Percentiles rank a stretch among this genome's conserved stretches.
Evolutionary conservation across 352 stramenopile genomes (phyloP).

Genomic region (Globisporangium viniferum): DNA sequence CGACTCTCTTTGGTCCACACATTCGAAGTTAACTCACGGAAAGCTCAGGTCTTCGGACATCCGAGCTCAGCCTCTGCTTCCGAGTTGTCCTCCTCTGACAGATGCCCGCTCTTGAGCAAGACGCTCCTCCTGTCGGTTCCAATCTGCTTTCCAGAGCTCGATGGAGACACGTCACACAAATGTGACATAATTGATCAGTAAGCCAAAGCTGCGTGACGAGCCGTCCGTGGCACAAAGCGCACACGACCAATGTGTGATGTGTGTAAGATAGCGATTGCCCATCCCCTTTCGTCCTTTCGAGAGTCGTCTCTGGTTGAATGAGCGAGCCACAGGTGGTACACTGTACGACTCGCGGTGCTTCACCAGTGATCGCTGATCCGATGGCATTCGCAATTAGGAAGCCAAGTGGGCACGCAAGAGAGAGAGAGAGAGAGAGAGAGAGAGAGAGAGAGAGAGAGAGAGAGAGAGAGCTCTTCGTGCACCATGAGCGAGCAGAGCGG

Average conservation of each 20-base stretch:
- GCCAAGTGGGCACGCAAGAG: neutral
- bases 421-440: too few relatives aligned
- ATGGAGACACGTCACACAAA: too few relatives aligned
- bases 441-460: too few relatives aligned
- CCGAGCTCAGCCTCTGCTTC: too few relatives aligned
- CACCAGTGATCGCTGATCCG: neutral
- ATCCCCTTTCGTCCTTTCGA: slow-evolving; percentile 2
- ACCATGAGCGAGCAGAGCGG: neutral
- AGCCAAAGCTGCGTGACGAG: neutral
- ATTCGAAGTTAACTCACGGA: too few relatives aligned
- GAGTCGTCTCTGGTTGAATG: neutral
- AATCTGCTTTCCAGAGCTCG: too few relatives aligned
- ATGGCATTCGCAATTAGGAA: neutral
- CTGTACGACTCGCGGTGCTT: neutral
- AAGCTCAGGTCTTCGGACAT: too few relatives aligned
- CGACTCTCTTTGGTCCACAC: too few relatives aligned
- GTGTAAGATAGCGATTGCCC: neutral
- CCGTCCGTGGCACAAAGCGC: neutral
- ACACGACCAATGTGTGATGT: neutral
- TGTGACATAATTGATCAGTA: neutral
- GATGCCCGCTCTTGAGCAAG: too few relatives aligned
- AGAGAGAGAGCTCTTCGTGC: neutral
- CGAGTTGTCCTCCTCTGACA: too few relatives aligned
- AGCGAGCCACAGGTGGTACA: neutral
- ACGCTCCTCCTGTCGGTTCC: too few relatives aligned